Evolutionary conservation across 2,329 filamentous ascomycete species (phyloP), one percentile per base, ranked within the genome.

Genomic region (Colletotrichum cordylinicola): DNA sequence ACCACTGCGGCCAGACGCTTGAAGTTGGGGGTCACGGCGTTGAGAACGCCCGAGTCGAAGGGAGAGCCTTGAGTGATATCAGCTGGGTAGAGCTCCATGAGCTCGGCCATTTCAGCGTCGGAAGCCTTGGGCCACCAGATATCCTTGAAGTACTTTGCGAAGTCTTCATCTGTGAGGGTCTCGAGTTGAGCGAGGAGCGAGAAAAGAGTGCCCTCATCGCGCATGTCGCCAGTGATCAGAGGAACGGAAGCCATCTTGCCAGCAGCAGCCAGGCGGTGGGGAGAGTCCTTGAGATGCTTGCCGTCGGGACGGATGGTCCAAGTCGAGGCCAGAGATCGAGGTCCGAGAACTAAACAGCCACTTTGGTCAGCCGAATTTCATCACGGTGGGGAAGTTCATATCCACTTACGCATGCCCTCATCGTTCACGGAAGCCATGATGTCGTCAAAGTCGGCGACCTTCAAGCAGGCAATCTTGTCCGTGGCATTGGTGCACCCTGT

Each of bases 151-250:
- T 73, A 73, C 16, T 37, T 37, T 1, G 37, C 56, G 7, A 62
- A 62, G 21, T 39, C 56, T 9, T 69, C 56, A 4, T 73, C 39
- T 1, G 70, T 35, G 13, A 68, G 55, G 3, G 55, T 72, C n/a
- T 68, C 55, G 9, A 68, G 64, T 8, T 64, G 65, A 27, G 70
- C 70, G 21, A 73, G 56, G 16, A 93, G 85, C 6, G 90, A 86
- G 80, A 93, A 93, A 6, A 94, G 81, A 0, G 92, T 93, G 8
- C 91, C 91, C 81, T 94, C 92, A 80, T 94, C 92, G 84, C 93
- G 91, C 82, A 91, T 90, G 79, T 92, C 87, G 43, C 92, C 91
- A 31, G 91, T 85, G 72, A 94, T 92, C 79, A 93, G 88, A 3
- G 92, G 92, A 0, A 94, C 90, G 9, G 55, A 62, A 2, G 70